phyloP scores from a whole-genome alignment of 139 green algal genomes.

The Gonium pectorale region DNA sequence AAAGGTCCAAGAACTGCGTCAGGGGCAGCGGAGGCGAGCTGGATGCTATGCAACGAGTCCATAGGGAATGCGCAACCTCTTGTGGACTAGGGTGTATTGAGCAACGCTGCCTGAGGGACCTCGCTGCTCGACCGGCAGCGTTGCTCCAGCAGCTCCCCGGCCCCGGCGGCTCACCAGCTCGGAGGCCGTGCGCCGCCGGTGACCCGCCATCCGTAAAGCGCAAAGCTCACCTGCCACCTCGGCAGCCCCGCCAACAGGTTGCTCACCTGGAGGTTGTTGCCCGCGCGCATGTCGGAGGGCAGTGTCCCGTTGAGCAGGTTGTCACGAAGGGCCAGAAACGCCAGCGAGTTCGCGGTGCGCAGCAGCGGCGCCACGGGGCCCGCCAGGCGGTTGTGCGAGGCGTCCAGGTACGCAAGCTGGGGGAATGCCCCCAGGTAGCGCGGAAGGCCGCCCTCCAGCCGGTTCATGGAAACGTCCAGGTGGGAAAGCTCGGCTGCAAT shows the following conservation, averaged over 20 bases:
- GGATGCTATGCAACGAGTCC: no score
- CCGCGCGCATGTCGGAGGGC: not conserved
- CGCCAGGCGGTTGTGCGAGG: constrained; percentile 1
- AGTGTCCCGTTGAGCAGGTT: constrained; percentile 5
- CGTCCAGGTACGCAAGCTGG: constrained; percentile 6
- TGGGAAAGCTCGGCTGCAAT: not conserved
- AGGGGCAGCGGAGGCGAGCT: not conserved
- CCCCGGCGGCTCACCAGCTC: no score
- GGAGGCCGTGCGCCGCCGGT: no score
- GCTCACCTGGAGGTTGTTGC: not conserved
- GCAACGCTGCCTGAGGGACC: no score
- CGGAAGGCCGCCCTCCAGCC: not conserved
- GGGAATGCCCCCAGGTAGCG: not conserved
- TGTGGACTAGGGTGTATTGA: no score
- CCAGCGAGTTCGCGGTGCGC: not conserved
- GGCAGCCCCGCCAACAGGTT: no score
- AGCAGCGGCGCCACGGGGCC: constrained; percentile 38
- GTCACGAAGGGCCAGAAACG: not conserved
- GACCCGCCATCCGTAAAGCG: no score
- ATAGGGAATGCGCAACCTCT: no score
- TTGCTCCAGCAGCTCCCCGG: no score
- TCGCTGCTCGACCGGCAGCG: no score
- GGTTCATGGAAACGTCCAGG: constrained; percentile 9
- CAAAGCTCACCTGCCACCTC: no score
- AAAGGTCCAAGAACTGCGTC: constrained; percentile 28